These are phyloP conservation scores for Dryadomyces sulphureus DNA, from an alignment of 2,329 filamentous ascomycete genomes.

Conservation along the genomic window DNA sequence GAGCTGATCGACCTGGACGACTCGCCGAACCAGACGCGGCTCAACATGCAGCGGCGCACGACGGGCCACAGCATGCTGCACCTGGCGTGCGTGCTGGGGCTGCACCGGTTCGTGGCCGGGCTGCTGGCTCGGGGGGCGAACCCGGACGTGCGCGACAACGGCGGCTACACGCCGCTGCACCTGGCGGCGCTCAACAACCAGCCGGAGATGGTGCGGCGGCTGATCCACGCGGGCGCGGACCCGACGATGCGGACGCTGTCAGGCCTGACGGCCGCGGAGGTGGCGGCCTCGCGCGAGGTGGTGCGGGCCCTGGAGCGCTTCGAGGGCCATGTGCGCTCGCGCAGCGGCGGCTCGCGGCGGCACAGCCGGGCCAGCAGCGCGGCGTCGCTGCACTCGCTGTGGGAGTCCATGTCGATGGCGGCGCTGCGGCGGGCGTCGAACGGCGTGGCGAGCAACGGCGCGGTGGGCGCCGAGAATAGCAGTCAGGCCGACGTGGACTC, in stretches of 20 bases:
- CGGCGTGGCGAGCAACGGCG: background rate
- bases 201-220: conserved; percentile 57
- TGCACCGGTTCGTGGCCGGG: conserved; percentile 61
- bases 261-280: conserved; percentile 55
- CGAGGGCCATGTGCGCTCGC: conserved; percentile 48
- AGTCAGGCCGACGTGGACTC: conserved; percentile 8
- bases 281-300: conserved; percentile 51
- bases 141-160: conserved; percentile 58
- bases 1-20: conserved; percentile 69
- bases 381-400: conserved; percentile 51
- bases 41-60: conserved; percentile 45
- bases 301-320: conserved; percentile 47
- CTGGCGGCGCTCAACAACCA: conserved; percentile 66
- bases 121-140: conserved; percentile 66
- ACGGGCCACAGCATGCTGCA: conserved; percentile 74
- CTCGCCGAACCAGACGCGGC: conserved; percentile 48
- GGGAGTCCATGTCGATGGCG: conserved; percentile 31
- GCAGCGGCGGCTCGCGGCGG: conserved; percentile 45
- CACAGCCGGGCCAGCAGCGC: conserved; percentile 51
- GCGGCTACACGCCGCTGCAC: conserved; percentile 71
- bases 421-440: background rate
- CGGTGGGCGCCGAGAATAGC: background rate
- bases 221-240: conserved; percentile 61
- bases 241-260: conserved; percentile 54
- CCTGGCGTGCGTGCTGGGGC: conserved; percentile 59